Evolutionary conservation across 2,329 filamentous ascomycete genomes (phyloP), one percentile per base, ranked within the genome.

Genomic region (Aspergillus proliferans): DNA sequence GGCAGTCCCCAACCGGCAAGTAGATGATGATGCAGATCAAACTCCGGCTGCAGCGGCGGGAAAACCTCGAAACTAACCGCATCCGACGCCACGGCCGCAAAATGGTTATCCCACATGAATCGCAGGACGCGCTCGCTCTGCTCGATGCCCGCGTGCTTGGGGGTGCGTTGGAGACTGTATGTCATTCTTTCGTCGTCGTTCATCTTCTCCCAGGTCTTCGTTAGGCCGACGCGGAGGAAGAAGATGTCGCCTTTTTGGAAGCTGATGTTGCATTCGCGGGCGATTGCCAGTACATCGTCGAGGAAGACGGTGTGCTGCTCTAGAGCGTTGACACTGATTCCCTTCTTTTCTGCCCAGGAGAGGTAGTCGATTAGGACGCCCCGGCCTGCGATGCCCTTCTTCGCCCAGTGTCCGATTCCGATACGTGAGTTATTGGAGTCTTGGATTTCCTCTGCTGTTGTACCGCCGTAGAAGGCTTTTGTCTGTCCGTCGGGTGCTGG

Each of bases 21-120:
- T 22, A 70, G 46, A 52, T 66, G 52, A 52, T 70, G 67, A 48
- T 70, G 67, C 43, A 70, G 52, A 55, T 68, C 66, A 56, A 57
- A 67, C 43, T 68, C 63, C 14, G 55, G 52, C 14, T 64, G 52
- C 10, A 65, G 38, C 14, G 66, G 50, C 6, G 74, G 72, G 56
- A 74, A 77, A 3, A 75, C 75, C 58, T 83, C 81, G 54, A 81
- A 79, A 6, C 73, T 75, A n/a, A 81, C 76, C 36, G 76, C 75
- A 50, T 85, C 82, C 1, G 80, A 79, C 0, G 77, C 81, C 1
- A 83, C 75, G 1, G 81, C 81, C 0, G 79, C 70, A 60, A 84
- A 83, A 42, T 76, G 72, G 48, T 76, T 71, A 47, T 83, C 76
- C 79, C 81, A 84, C 18, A 84, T 66, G 73, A 81, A 85, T 12